phyloP scores from a whole-genome alignment of 129 eudicot genomes.

The Chrysanthemum makinoi region DNA sequence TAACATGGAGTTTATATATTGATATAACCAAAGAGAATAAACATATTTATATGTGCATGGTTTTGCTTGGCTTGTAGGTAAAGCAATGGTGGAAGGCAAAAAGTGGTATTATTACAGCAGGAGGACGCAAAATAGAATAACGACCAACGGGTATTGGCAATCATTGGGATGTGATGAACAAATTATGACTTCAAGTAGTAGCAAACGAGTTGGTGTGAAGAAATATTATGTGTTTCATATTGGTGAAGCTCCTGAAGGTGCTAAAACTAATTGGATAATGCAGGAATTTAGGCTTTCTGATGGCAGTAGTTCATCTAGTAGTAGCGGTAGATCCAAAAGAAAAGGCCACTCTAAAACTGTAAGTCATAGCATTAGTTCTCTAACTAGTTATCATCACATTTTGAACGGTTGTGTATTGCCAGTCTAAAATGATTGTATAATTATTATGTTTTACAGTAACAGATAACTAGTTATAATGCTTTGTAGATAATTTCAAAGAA shows the following conservation, averaged over 20 bases:
- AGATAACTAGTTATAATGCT: no score
- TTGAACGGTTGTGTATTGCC: no score
- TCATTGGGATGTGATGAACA: slow-evolving; percentile 71
- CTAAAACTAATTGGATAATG: slow-evolving; percentile 85
- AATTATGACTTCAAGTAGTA: slow-evolving; percentile 37
- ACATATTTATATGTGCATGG: slow-evolving; percentile 3
- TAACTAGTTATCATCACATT: no score
- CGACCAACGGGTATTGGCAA: slow-evolving; percentile 75
- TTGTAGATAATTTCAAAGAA: no score
- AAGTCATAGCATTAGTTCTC: slow-evolving; percentile 16
- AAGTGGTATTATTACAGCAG: slow-evolving; percentile 91
- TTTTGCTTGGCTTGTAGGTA: slow-evolving; percentile 47
- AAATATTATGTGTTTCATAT: slow-evolving; percentile 60
- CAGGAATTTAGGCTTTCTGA: slow-evolving; percentile 74
- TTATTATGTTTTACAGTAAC: no score
- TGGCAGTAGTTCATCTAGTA: slow-evolving; percentile 33
- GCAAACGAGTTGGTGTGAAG: slow-evolving; percentile 66
- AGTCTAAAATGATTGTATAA: no score
- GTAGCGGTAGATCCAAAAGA: slow-evolving; percentile 48
- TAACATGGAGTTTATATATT: not conserved
- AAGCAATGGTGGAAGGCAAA: slow-evolving; percentile 75
- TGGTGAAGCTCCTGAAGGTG: slow-evolving; percentile 68
- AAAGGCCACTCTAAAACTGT: slow-evolving; percentile 53
- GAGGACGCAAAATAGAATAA: slow-evolving; percentile 57
- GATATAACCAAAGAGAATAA: not conserved